A percentile compares a stretch with the other conserved stretches of the same genome.
phyloP scores from a whole-genome alignment of 2,329 filamentous ascomycete species.

The Magnaporthiopsis rhizophila region DNA sequence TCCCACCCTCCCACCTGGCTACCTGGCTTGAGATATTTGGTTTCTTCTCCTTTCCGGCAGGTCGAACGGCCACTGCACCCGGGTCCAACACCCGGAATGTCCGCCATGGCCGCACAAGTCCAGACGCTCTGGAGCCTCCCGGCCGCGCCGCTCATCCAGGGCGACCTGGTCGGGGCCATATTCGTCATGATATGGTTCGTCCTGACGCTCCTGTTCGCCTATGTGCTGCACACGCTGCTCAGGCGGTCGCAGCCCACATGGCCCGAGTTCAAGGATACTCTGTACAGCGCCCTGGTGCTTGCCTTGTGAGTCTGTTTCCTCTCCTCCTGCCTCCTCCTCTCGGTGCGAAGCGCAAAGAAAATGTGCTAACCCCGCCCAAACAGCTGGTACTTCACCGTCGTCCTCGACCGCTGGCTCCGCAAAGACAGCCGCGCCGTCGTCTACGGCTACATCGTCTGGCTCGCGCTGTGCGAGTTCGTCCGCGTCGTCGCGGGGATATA shows the following conservation, averaged over 20 bases:
- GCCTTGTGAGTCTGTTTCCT: not conserved
- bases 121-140: not conserved
- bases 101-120: not conserved
- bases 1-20: not conserved
- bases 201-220: not conserved
- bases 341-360: not conserved
- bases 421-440: slow-evolving; percentile 7
- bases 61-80: no score
- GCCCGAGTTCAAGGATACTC: not conserved
- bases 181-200: not conserved
- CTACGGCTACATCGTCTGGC: slow-evolving; percentile 13
- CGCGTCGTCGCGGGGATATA: slow-evolving; percentile 13
- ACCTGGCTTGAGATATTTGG: no score
- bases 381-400: slow-evolving; percentile 13
- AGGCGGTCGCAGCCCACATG: not conserved
- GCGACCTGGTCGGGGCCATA: not conserved
- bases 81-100: no score
- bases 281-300: not conserved
- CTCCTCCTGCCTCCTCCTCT: not conserved
- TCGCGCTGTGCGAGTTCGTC: slow-evolving; percentile 8
- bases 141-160: not conserved
- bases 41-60: no score
- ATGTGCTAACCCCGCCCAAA: no score
- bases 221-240: not conserved
- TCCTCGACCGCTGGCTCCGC: slow-evolving; percentile 14